Percentiles rank a stretch among this genome's conserved stretches.
These are phyloP conservation scores for Phtheirospermum japonicum DNA, from an alignment of 257 asterid genomes.

Conservation along the genomic window DNA sequence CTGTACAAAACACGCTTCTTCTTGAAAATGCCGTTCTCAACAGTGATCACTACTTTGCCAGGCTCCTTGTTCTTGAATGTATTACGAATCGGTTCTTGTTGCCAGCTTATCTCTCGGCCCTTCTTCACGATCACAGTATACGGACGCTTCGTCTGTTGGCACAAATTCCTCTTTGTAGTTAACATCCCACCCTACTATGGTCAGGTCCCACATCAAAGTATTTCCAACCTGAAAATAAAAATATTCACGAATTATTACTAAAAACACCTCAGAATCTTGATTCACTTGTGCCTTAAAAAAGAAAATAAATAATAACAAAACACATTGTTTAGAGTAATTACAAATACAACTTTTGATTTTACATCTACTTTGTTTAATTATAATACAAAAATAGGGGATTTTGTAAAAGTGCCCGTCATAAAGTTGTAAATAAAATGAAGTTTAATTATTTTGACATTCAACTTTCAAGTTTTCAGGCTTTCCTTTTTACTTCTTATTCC, in stretches of 20 bases:
- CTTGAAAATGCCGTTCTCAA: constrained; percentile 49
- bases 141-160: constrained; percentile 48
- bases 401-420: no score
- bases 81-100: constrained; percentile 49
- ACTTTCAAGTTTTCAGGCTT: no score
- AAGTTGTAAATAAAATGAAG: no score
- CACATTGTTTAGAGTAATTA: no score
- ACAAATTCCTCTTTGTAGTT: constrained; percentile 65
- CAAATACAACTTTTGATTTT: no score
- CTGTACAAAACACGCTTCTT: constrained; percentile 51
- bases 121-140: constrained; percentile 52
- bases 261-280: no score
- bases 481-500: no score
- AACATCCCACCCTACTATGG: constrained; percentile 59
- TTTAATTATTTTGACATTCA: no score
- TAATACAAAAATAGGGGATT: no score
- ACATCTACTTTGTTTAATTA: no score
- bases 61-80: constrained; percentile 44
- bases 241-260: not conserved
- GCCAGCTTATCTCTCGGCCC: constrained; percentile 42
- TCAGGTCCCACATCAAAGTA: constrained; percentile 52
- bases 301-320: no score
- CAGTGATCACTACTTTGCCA: constrained; percentile 49
- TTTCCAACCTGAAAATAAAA: constrained; percentile 34
- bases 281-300: not conserved